Evolutionary conservation across 2,329 filamentous ascomycete species (phyloP).

Genomic region (Alternaria viburni): DNA sequence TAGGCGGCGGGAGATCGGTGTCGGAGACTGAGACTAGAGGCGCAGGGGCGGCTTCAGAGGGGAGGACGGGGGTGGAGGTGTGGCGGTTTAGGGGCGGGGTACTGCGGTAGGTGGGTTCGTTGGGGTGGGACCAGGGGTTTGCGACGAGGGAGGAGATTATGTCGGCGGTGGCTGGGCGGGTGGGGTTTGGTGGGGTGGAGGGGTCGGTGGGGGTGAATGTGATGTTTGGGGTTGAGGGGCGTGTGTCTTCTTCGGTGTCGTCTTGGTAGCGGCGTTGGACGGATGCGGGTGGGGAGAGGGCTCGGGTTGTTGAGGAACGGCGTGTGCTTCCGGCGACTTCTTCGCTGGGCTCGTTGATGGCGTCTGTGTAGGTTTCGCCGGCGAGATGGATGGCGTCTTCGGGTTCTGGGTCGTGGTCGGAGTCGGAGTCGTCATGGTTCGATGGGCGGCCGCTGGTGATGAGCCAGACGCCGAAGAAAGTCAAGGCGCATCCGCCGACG

Average conservation of each 20-base stretch:
- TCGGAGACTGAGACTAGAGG: constrained; percentile 19
- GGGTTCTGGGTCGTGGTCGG: constrained; percentile 49
- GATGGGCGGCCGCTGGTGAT: constrained; percentile 80
- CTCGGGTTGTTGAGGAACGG: constrained; percentile 34
- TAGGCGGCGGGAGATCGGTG: constrained; percentile 23
- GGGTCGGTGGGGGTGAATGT: constrained; percentile 24
- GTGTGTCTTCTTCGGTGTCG: constrained; percentile 13
- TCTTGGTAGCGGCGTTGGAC: constrained; percentile 29
- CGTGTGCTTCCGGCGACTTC: constrained; percentile 15
- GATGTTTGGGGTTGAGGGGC: constrained; percentile 35
- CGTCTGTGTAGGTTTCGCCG: constrained; percentile 47
- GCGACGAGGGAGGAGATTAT: constrained; percentile 29
- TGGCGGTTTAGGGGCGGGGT: constrained; percentile 23
- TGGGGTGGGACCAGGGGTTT: constrained; percentile 39
- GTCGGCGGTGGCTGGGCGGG: constrained; percentile 14
- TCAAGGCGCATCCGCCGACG: constrained; percentile 85
- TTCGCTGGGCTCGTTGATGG: constrained; percentile 20
- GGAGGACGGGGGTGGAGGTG: constrained; percentile 40
- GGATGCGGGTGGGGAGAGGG: constrained; percentile 28
- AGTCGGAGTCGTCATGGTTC: constrained; percentile 58
- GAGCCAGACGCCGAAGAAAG: constrained; percentile 95
- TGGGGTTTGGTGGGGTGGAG: constrained; percentile 12
- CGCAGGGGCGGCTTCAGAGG: constrained; percentile 33
- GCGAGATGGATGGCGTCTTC: constrained; percentile 52
- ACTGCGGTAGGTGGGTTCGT: constrained; percentile 2